Base-by-base conservation (phyloP, 2,329 filamentous ascomycete species). In the Arachnopeziza araneosa region DNA sequence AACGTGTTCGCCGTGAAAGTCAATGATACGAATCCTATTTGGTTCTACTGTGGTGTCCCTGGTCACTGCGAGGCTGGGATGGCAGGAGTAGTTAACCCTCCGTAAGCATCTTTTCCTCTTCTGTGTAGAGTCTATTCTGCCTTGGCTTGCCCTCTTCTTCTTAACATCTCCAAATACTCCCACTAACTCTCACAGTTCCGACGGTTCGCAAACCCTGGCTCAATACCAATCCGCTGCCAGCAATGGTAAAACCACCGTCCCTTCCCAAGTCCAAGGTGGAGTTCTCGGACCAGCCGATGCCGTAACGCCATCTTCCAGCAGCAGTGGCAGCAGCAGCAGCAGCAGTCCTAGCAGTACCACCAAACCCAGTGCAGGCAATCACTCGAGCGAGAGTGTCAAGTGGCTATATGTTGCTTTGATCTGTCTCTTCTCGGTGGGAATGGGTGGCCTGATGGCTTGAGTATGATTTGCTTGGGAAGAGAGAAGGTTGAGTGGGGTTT, bases 41-140 rank as follows among this genome's bases (percentile, higher is more conserved):
- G 90, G 89, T 77, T 90, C 65, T 93, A 88, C 80, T 93, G 90
- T 76, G 85, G 84, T 26, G 87, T 91, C 73, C 84, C 73, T 52
- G 83, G 80, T 70, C 90, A 95, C 77, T 95, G 90, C 75, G 83
- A 91, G 60, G 60, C 54, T 7, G 71, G 71, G 3, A 73, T 73
- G 71, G 63, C 64, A 14, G 67, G 70, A 66, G 70, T 72, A 21
- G 80, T 87, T 50, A 74, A 80, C 30, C 76, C 80, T 61, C 78
- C 86, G 64, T 83, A 85, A 64, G 75, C 70, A 26, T 55, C 36
- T 44, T 44, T 14, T 19, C 17, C 17, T 44, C 36, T 17, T 44
- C 36, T 44, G 17, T 4, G 6, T 17, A 44, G n/a, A n/a, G n/a
- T 44, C 12, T 17, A 7, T 44, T 8, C 36, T 44, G 6, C 36